A percentile compares a stretch with the other conserved stretches of the same genome.
Conservation (phyloP, 2,329 filamentous ascomycete genomes). For the Cladophialophora psammophila region DNA sequence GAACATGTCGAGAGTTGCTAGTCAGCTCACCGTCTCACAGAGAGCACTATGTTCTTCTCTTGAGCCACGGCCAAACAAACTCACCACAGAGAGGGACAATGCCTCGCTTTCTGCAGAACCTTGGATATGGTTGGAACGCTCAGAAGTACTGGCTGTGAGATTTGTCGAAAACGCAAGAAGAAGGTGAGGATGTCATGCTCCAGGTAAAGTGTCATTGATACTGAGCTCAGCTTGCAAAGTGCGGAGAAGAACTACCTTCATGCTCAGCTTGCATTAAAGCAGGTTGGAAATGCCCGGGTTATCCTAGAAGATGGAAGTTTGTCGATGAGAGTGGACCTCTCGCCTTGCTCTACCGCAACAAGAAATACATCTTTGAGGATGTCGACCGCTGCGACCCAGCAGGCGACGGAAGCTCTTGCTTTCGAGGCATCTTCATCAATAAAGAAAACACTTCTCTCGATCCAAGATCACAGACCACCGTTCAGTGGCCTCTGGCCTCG, state of each 20-base stretch:
- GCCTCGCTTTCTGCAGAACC: background rate
- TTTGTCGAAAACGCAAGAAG: conserved; percentile 26
- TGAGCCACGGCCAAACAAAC: background rate
- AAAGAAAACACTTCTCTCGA: background rate
- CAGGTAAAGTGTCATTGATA: background rate
- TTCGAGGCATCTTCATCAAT: background rate
- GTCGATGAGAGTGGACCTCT: conserved; percentile 20
- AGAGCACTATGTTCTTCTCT: background rate
- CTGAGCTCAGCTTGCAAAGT: conserved; percentile 11
- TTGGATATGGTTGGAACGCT: conserved; percentile 18
- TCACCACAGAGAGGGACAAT: background rate
- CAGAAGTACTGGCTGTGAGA: conserved; percentile 23
- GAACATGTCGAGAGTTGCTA: no score
- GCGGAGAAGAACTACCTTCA: conserved; percentile 15
- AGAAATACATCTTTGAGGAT: conserved; percentile 25
- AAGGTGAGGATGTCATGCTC: conserved; percentile 6
- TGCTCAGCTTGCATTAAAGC: conserved; percentile 17
- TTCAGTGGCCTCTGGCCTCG: conserved; percentile 12
- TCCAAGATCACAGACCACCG: background rate
- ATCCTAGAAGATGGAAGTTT: conserved; percentile 25
- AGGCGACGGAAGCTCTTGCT: background rate
- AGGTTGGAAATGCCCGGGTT: conserved; percentile 27
- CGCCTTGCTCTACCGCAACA: conserved; percentile 13
- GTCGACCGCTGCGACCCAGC: background rate
- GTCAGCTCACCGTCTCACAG: background rate